Base-by-base conservation (phyloP, 2,329 filamentous ascomycete genomes). In the Pseudocercospora eumusae region DNA sequence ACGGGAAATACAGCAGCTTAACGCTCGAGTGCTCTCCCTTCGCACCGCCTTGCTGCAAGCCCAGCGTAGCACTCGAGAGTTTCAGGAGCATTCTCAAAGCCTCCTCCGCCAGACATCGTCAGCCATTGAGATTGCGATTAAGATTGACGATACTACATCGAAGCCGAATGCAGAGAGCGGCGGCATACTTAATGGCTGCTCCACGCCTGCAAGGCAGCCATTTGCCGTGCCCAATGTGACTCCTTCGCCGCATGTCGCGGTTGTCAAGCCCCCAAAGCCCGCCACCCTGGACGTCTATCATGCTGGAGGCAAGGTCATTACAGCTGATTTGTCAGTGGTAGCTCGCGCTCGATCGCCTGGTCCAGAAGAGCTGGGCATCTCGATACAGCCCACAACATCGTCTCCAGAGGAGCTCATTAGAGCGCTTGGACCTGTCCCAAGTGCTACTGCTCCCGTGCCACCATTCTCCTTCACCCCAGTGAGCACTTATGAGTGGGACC, bases 341-440 rank as follows among this genome's bases (percentile, higher is more conserved):
- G 62, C 61, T 53, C 59, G 68, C 8, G 64, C 68, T 11, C 55
- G 44, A 9, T 62, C 66, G 3, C 64, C 59, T 58, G 64, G 61
- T 9, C 59, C 63, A 20, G 61, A 64, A 28, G 68, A 67, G 47
- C 56, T 66, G 5, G 67, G 63, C 1, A 59, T 70, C 44, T 36
- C 61, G 18, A 58, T 69, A 10, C 57, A 62, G 42, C 62, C 64
- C 5, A 61, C 67, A 3, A 68, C 63, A 11, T 68, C 66, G 2
- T 64, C 60, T 10, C 66, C 67, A 7, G 67, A 70, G 23, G 69
- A 69, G 27, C 42, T 69, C 18, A 61, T 69, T 2, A 52, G 59
- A 42, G 67, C 67, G 1, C 64, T 70, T 18, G 69, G 69, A 15
- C 64, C 69, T 6, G 63, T 65, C 5, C 67, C 68, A 27, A 42